Conservation (phyloP, 2,329 filamentous ascomycete genomes). For the Pseudocercospora vitis region DNA sequence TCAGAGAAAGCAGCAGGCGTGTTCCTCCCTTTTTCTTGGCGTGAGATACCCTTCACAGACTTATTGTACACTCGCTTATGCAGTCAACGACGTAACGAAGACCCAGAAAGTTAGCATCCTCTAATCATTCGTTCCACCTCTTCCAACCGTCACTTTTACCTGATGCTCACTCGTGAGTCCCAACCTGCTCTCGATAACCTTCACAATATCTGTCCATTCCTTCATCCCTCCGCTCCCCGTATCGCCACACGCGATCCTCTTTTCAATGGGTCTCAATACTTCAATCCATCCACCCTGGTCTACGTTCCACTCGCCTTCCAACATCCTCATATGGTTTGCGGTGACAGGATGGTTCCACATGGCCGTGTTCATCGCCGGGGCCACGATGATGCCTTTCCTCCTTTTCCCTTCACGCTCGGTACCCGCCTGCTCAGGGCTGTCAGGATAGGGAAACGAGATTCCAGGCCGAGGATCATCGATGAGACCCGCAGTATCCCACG, state of each 20-base stretch:
- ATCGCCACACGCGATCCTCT: slow-evolving; percentile 81
- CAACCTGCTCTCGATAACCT: slow-evolving; percentile 55
- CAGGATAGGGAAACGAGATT: slow-evolving; percentile 22
- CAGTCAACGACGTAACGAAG: slow-evolving; percentile 17
- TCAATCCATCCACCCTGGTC: slow-evolving; percentile 58
- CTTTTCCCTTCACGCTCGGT: slow-evolving; percentile 24
- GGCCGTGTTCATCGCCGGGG: slow-evolving; percentile 81
- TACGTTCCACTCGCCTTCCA: slow-evolving; percentile 74
- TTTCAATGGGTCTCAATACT: slow-evolving; percentile 70
- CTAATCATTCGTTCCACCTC: not conserved
- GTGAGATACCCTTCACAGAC: slow-evolving; percentile 8
- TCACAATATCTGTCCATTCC: slow-evolving; percentile 74
- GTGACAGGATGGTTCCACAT: slow-evolving; percentile 91
- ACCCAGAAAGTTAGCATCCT: not conserved
- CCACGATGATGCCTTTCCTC: slow-evolving; percentile 68
- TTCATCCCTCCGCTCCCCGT: slow-evolving; percentile 79
- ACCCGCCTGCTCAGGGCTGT: slow-evolving; percentile 13
- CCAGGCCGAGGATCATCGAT: slow-evolving; percentile 48
- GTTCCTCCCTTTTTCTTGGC: not conserved
- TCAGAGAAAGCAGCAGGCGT: slow-evolving; percentile 6
- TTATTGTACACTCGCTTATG: slow-evolving; percentile 14
- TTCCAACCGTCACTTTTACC: not conserved
- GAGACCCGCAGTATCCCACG: slow-evolving; percentile 75
- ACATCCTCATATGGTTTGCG: slow-evolving; percentile 64
- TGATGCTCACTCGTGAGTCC: slow-evolving; percentile 17